Evolutionary conservation across 73 alveolate species (phyloP).

Genomic region (Effrenium voratum): DNA sequence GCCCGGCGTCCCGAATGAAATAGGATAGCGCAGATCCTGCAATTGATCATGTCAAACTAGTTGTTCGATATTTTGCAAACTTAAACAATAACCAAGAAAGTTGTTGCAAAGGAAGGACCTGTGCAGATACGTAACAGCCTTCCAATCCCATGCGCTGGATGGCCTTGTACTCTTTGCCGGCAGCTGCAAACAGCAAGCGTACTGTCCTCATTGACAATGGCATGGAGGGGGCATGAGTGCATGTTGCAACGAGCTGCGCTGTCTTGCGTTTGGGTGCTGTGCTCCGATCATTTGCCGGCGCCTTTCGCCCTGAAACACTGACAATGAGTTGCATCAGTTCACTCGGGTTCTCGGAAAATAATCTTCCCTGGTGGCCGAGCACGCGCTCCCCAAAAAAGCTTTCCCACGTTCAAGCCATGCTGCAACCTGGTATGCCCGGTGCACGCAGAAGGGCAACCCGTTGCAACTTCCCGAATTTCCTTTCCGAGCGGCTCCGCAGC

Average conservation of each 20-base stretch:
- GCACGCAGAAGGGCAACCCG: no score
- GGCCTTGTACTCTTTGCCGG: slow-evolving; percentile 75
- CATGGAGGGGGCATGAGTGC: not conserved
- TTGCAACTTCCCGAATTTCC: not conserved
- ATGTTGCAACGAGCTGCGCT: not conserved
- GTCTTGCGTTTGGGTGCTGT: not conserved
- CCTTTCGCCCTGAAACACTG: not conserved
- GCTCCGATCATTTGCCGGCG: not conserved
- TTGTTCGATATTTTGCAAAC: no score
- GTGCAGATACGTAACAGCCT: no score
- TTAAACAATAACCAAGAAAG: no score
- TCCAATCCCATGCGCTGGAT: not conserved
- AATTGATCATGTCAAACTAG: no score
- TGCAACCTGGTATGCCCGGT: not conserved
- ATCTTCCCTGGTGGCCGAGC: not conserved
- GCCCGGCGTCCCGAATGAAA: slow-evolving; percentile 69
- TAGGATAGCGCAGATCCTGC: slow-evolving; percentile 63
- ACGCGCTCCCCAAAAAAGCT: not conserved
- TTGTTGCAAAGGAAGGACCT: no score
- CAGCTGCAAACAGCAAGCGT: slow-evolving; percentile 80
- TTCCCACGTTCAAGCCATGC: not conserved
- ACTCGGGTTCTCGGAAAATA: not conserved
- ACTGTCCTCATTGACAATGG: not conserved
- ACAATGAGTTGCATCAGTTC: not conserved
- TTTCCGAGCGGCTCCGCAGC: slow-evolving; percentile 59